Evolutionary conservation across 2,329 filamentous ascomycete genomes (phyloP).

Genomic region (Fusarium setosum): DNA sequence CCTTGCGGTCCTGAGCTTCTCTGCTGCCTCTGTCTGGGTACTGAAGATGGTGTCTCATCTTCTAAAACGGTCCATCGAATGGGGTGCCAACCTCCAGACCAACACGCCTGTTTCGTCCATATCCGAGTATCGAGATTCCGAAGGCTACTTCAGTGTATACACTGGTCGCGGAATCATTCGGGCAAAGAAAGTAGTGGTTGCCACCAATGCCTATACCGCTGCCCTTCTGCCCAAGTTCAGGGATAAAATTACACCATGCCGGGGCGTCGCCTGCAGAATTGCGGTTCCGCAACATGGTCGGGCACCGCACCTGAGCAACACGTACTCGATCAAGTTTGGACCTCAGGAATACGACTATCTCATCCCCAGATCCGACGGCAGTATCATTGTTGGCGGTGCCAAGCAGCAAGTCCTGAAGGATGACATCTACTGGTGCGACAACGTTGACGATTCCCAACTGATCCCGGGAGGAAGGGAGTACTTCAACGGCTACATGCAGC

Average conservation of each 20-base stretch:
- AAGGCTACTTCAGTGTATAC: too few species aligned
- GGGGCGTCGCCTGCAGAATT: slow-evolving; percentile 56
- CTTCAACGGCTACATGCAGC: slow-evolving; percentile 61
- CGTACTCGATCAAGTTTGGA: slow-evolving; percentile 41
- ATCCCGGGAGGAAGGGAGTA: slow-evolving; percentile 55
- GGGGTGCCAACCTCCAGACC: too few species aligned
- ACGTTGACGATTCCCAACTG: slow-evolving; percentile 56
- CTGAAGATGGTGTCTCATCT: too few species aligned
- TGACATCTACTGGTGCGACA: slow-evolving; percentile 55
- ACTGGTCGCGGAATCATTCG: too few species aligned
- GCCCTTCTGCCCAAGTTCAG: slow-evolving; percentile 68
- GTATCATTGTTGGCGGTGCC: slow-evolving; percentile 46
- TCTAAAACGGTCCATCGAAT: too few species aligned
- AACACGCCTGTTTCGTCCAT: too few species aligned
- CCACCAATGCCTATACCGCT: slow-evolving; percentile 76
- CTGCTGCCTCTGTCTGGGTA: too few species aligned
- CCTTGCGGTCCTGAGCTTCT: too few species aligned
- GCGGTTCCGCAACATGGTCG: slow-evolving; percentile 27
- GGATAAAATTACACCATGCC: slow-evolving; percentile 70
- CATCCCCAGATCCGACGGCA: slow-evolving; percentile 56
- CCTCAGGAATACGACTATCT: slow-evolving; percentile 48
- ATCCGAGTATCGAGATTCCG: too few species aligned
- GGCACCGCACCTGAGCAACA: slow-evolving; percentile 37
- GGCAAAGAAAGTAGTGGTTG: slow-evolving; percentile 37
- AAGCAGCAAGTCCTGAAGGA: slow-evolving; percentile 48